phyloP scores from a whole-genome alignment of 1,139 yeast species.

The Yamadazyma sp. region DNA sequence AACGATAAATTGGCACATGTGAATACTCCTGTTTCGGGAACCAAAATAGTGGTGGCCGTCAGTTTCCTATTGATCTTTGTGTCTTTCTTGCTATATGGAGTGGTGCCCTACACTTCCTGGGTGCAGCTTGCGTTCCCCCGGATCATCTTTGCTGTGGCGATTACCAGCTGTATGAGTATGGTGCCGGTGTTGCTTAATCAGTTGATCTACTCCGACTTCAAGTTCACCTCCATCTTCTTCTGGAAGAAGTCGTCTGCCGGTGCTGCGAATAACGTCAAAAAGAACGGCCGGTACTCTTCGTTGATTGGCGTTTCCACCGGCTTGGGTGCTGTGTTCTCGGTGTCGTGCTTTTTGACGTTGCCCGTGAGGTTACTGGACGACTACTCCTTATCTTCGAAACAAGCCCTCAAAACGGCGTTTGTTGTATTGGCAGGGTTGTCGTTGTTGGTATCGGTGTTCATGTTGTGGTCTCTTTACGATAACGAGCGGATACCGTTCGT shows the following conservation, averaged over 20 bases:
- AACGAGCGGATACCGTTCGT: neutral
- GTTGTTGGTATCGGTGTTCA: conserved; percentile 29
- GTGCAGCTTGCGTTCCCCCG: conserved; percentile 51
- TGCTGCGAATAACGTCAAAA: conserved; percentile 13
- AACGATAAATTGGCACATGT: conserved; percentile 49
- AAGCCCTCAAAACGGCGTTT: conserved; percentile 50
- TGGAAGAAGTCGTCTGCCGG: conserved; percentile 19
- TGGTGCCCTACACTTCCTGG: conserved; percentile 31
- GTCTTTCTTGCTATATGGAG: conserved; percentile 52
- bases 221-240: conserved; percentile 23
- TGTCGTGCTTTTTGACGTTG: conserved; percentile 46
- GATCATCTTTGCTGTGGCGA: conserved; percentile 59
- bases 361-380: conserved; percentile 40
- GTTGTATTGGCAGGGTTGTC: conserved; percentile 47
- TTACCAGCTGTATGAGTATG: conserved; percentile 51
- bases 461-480: conserved; percentile 48
- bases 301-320: conserved; percentile 65
- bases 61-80: conserved; percentile 51
- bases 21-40: conserved; percentile 36
- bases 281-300: conserved; percentile 60
- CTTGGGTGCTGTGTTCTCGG: conserved; percentile 65
- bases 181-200: conserved; percentile 55
- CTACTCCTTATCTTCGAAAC: conserved; percentile 28
- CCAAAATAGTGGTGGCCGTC: conserved; percentile 49
- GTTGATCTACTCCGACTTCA: conserved; percentile 46